Percentiles rank a stretch among this genome's conserved stretches.
Evolutionary conservation across 164 flowering plant species (phyloP).

Genomic region (Aristolochia contorta): DNA sequence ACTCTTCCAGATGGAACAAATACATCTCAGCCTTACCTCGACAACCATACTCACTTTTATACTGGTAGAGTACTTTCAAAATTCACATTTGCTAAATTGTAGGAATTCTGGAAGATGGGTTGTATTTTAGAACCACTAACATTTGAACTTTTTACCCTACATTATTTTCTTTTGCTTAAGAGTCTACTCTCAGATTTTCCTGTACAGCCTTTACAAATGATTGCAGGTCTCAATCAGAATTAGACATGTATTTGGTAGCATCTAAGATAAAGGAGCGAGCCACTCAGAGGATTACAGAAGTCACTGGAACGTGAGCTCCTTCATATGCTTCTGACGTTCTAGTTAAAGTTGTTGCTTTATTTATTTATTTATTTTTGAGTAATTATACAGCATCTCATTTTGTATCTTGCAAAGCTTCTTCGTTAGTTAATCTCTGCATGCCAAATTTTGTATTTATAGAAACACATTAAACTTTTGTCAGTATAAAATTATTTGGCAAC

Average conservation of each 20-base stretch:
- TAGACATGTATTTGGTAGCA: conserved; percentile 82
- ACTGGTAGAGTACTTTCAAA: conserved; percentile 41
- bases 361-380: too few species aligned
- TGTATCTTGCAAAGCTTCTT: too few species aligned
- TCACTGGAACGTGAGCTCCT: conserved; percentile 76
- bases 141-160: background rate
- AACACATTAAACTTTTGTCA: too few species aligned
- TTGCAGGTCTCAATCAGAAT: conserved; percentile 89
- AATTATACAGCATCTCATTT: too few species aligned
- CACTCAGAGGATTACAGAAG: conserved; percentile 79
- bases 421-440: too few species aligned
- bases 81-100: background rate
- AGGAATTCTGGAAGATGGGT: background rate
- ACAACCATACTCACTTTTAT: conserved; percentile 90
- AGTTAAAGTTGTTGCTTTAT: too few species aligned
- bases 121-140: background rate
- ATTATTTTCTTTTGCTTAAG: conserved; percentile 12
- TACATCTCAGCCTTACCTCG: conserved; percentile 89
- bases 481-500: too few species aligned
- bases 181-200: conserved; percentile 42
- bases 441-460: too few species aligned
- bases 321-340: background rate
- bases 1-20: conserved; percentile 77
- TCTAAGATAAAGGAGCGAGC: conserved; percentile 87
- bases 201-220: conserved; percentile 47